These are phyloP conservation scores for Rhizopus microsporus DNA, from an alignment of 371 early-diverging fungal species.

Conservation along the genomic window DNA sequence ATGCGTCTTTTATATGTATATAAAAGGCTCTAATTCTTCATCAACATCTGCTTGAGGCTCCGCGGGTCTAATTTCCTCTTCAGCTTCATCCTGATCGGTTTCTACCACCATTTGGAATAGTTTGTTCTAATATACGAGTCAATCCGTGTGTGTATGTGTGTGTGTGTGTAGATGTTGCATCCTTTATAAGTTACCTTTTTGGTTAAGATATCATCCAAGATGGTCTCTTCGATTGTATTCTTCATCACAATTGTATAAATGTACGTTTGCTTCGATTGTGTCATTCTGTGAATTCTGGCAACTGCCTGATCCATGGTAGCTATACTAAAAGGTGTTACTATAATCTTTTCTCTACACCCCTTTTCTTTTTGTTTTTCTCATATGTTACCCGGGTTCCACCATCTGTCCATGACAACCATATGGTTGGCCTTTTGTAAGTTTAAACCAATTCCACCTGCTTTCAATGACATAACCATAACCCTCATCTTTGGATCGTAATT, in stretches of 20 bases:
- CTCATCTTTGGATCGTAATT: slow-evolving; percentile 31
- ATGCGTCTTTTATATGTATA: too few relatives aligned
- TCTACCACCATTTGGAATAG: slow-evolving; percentile 11
- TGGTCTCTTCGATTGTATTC: slow-evolving; percentile 42
- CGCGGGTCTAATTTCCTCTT: not conserved
- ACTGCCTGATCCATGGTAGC: slow-evolving; percentile 53
- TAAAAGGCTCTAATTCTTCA: not conserved
- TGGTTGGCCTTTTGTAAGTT: slow-evolving; percentile 49
- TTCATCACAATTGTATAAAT: slow-evolving; percentile 45
- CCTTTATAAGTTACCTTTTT: slow-evolving; percentile 29
- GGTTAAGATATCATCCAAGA: slow-evolving; percentile 41
- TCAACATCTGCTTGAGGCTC: not conserved
- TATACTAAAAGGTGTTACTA: slow-evolving; percentile 1
- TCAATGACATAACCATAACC: slow-evolving; percentile 43
- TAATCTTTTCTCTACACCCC: not conserved
- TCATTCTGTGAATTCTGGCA: slow-evolving; percentile 51
- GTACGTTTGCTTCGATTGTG: slow-evolving; percentile 41
- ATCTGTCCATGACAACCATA: slow-evolving; percentile 49
- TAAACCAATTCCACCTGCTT: slow-evolving; percentile 48
- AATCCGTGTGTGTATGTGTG: not conserved
- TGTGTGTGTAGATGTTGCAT: not conserved
- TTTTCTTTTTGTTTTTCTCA: not conserved
- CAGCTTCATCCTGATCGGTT: not conserved
- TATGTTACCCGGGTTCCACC: slow-evolving; percentile 49
- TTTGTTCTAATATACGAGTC: slow-evolving; percentile 3